phyloP scores from a whole-genome alignment of 73 alveolate species.

The Tetrahymena malaccensis region DNA sequence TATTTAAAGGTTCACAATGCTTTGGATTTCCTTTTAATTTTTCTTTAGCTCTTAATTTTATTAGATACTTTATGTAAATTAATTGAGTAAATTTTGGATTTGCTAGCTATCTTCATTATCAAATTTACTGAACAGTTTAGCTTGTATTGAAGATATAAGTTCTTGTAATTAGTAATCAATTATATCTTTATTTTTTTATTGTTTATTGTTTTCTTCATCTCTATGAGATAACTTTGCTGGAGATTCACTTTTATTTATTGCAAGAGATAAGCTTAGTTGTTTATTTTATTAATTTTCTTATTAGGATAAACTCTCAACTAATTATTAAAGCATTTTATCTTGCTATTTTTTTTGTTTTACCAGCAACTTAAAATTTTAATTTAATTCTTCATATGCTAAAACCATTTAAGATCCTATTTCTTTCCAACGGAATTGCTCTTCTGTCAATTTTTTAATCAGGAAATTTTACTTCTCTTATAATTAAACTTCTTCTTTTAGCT shows the following conservation, averaged over 20 bases:
- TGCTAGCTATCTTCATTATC: not conserved
- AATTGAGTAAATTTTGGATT: not conserved
- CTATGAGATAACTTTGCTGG: not conserved
- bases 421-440: not conserved
- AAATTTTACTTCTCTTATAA: not conserved
- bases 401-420: not conserved
- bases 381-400: not conserved
- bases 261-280: not conserved
- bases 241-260: not conserved
- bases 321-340: not conserved
- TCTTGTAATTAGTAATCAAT: not conserved
- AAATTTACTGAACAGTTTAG: not conserved
- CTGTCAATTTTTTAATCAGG: not conserved
- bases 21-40: not conserved
- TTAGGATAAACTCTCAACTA: not conserved
- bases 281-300: not conserved
- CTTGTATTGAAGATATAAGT: not conserved
- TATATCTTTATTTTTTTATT: not conserved
- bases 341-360: not conserved
- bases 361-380: not conserved
- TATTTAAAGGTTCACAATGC: not conserved
- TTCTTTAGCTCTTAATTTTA: not conserved
- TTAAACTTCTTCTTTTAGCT: not conserved
- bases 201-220: not conserved
- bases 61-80: not conserved